phyloP scores from a whole-genome alignment of 768 basidiomycete genomes.

The Termitomyces heimii region DNA sequence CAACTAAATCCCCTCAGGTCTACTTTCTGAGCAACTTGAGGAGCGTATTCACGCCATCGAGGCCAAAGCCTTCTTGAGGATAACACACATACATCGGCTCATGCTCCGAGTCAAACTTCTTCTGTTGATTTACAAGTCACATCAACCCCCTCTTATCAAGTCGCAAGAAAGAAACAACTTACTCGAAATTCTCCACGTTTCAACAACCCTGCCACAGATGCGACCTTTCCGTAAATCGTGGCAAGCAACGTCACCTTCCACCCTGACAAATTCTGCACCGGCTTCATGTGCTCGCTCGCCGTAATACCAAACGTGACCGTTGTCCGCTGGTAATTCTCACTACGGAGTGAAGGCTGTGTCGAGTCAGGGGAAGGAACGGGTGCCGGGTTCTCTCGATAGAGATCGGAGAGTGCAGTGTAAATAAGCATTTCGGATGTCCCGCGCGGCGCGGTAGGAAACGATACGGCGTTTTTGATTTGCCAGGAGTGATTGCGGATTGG shows the following conservation, averaged over 20 bases:
- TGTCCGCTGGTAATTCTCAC: background rate
- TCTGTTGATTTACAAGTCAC: slow-evolving; percentile 16
- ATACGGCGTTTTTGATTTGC: background rate
- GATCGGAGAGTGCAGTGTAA: background rate
- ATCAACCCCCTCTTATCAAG: background rate
- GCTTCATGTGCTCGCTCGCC: background rate
- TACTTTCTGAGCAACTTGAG: slow-evolving; percentile 34
- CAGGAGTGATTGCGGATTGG: background rate
- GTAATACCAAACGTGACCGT: background rate
- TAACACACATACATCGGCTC: slow-evolving; percentile 47
- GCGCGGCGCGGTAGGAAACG: background rate
- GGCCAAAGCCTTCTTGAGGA: slow-evolving; percentile 40
- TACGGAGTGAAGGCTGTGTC: background rate
- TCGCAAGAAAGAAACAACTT: background rate
- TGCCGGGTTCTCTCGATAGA: background rate
- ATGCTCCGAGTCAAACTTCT: slow-evolving; percentile 38
- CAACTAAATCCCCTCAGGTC: background rate
- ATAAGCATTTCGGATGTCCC: background rate
- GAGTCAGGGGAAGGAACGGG: background rate
- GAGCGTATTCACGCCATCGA: slow-evolving; percentile 38
- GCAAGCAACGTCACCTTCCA: background rate
- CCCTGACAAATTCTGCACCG: background rate
- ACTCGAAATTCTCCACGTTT: background rate
- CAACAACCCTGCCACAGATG: background rate
- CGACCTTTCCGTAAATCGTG: background rate